Conservation (phyloP, 2,329 filamentous ascomycete species). For the Triangularia verruculosa region DNA sequence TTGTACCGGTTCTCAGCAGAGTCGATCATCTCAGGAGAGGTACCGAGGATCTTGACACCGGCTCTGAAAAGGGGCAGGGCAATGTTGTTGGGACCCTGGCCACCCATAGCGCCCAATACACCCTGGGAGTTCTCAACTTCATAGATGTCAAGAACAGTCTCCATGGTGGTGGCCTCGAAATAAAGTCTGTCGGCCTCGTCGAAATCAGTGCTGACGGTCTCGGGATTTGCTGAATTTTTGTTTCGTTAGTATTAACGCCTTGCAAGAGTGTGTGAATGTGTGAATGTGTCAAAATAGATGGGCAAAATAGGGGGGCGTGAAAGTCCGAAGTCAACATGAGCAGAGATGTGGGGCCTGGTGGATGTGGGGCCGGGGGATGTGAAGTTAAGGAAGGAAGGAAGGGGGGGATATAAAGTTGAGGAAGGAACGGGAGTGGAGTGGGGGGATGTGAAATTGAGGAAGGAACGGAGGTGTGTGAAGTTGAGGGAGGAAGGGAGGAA, state of each 20-base stretch:
- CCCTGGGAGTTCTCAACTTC: slow-evolving; percentile 78
- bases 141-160: slow-evolving; percentile 92
- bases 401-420: too few species aligned
- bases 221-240: background rate
- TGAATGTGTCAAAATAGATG: too few species aligned
- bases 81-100: slow-evolving; percentile 97
- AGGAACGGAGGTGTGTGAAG: too few species aligned
- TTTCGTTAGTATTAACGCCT: background rate
- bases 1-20: slow-evolving; percentile 97
- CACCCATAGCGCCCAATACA: slow-evolving; percentile 92
- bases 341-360: too few species aligned
- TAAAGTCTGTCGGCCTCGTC: slow-evolving; percentile 93
- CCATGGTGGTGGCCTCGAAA: slow-evolving; percentile 91
- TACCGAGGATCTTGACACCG: slow-evolving; percentile 90
- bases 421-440: too few species aligned
- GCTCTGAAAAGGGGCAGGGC: slow-evolving; percentile 82
- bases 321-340: too few species aligned
- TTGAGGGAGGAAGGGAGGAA: background rate
- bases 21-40: slow-evolving; percentile 98
- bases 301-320: too few species aligned
- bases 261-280: background rate
- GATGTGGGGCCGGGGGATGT: too few species aligned
- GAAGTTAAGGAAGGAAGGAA: too few species aligned
- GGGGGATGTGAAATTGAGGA: too few species aligned
- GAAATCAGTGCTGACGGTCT: slow-evolving; percentile 65